Percentiles rank a stretch among this genome's conserved stretches.
Conservation (phyloP, 148 eudicot species). For the Silene conica region DNA sequence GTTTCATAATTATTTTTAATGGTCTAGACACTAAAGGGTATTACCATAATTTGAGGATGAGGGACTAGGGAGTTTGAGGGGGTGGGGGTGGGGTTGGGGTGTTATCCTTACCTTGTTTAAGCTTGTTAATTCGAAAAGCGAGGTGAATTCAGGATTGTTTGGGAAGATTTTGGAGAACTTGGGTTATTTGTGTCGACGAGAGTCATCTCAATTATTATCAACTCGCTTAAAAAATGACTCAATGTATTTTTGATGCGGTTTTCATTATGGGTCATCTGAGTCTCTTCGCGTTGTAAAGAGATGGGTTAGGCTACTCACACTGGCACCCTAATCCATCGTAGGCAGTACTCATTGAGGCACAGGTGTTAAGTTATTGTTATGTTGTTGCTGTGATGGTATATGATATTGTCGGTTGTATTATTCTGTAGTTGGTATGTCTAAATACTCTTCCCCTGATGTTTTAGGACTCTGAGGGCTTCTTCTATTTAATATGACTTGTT, state of each 20-base stretch:
- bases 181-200: background rate
- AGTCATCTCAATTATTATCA: no score
- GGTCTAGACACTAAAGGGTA: background rate
- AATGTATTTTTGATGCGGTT: no score
- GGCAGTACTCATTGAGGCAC: background rate
- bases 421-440: background rate
- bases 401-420: background rate
- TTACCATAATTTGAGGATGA: background rate
- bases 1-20: no score
- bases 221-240: background rate
- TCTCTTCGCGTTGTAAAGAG: no score
- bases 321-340: no score
- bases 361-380: background rate
- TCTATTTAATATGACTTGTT: background rate
- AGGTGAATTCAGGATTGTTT: background rate
- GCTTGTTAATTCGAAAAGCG: background rate
- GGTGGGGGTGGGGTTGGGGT: background rate
- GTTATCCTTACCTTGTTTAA: no score
- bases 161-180: background rate
- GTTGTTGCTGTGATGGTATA: background rate
- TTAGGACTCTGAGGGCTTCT: slow-evolving; percentile 9
- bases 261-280: no score
- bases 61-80: background rate
- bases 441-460: background rate
- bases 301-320: no score